Percentiles rank a stretch among this genome's conserved stretches.
phyloP scores from a whole-genome alignment of 1,284 basidiomycete species.

The Puccinia hordei region DNA sequence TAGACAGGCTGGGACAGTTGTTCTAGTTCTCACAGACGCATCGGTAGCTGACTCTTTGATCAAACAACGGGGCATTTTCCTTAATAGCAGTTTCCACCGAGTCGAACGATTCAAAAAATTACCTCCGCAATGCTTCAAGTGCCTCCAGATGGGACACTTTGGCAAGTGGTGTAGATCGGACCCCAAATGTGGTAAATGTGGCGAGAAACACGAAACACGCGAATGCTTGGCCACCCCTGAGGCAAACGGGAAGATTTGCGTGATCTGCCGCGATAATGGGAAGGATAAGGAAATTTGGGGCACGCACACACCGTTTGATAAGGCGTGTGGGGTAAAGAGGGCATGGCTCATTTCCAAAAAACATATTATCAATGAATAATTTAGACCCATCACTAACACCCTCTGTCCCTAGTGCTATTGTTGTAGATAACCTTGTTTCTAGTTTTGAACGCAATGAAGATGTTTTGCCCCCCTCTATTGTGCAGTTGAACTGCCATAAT shows the following conservation, averaged over 20 bases:
- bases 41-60: not conserved
- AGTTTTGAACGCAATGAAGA: not conserved
- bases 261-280: not conserved
- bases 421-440: not conserved
- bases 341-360: not conserved
- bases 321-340: not conserved
- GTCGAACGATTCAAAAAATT: not conserved
- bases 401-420: not conserved
- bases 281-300: not conserved
- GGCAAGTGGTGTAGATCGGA: not conserved
- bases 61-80: not conserved
- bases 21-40: not conserved
- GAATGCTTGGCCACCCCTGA: not conserved
- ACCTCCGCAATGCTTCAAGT: constrained; percentile 20
- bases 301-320: not conserved
- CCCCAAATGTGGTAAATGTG: constrained; percentile 8
- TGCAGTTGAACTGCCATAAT: not conserved
- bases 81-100: not conserved
- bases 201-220: not conserved
- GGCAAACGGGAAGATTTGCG: not conserved
- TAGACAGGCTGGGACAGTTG: not conserved
- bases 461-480: not conserved
- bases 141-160: constrained; percentile 9
- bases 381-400: not conserved
- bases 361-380: not conserved